Evolutionary conservation across 192 early-diverging fungal species (phyloP).

Genomic region (Pilobolus umbonatus): DNA sequence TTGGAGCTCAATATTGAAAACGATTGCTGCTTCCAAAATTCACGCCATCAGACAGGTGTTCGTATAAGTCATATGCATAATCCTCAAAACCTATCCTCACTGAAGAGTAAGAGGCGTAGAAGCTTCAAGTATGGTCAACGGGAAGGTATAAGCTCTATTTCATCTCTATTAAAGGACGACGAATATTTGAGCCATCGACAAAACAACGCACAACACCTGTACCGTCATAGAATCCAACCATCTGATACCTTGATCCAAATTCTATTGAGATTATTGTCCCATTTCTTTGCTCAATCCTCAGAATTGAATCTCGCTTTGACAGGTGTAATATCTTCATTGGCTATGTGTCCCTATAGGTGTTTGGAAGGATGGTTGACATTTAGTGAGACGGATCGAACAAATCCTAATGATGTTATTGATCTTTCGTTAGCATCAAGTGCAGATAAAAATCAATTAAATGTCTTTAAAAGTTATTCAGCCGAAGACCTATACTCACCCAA

Average conservation of each 20-base stretch:
- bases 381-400: slow-evolving; percentile 40
- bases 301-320: slow-evolving; percentile 90
- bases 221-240: slow-evolving; percentile 36
- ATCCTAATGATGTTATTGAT: slow-evolving; percentile 32
- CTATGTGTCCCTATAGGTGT: slow-evolving; percentile 67
- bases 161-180: too few relatives aligned
- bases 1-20: slow-evolving; percentile 43
- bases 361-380: slow-evolving; percentile 70
- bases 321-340: slow-evolving; percentile 78
- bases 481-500: too few relatives aligned
- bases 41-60: background rate
- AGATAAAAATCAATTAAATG: background rate
- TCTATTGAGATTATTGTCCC: slow-evolving; percentile 59
- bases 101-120: slow-evolving; percentile 36
- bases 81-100: too few relatives aligned
- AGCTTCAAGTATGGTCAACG: slow-evolving; percentile 50
- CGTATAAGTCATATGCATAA: background rate
- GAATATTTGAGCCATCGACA: background rate
- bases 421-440: slow-evolving; percentile 3
- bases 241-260: slow-evolving; percentile 65
- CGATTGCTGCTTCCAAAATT: slow-evolving; percentile 43
- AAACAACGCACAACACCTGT: slow-evolving; percentile 18
- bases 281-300: slow-evolving; percentile 83
- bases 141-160: slow-evolving; percentile 27
- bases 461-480: too few relatives aligned